Evolutionary conservation across 495 filamentous ascomycete species (phyloP), one percentile per base, ranked within the genome.

Genomic region (Xylaria castorea): DNA sequence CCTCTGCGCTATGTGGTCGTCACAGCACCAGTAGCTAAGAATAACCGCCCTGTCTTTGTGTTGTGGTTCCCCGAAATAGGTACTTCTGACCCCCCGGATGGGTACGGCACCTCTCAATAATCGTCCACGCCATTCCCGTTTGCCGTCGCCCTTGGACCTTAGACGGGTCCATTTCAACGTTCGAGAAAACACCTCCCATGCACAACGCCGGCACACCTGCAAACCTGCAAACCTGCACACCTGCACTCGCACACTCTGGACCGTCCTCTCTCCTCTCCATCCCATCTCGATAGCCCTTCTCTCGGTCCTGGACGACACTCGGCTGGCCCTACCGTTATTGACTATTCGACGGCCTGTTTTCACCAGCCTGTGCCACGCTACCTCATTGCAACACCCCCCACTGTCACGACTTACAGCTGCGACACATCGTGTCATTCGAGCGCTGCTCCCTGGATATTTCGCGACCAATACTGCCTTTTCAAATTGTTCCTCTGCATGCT

Each of bases 301-400:
- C 42, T 12, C n/a, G n/a, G 63, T 61, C 70, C 34, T 65, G 51
- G 70, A 60, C 50, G 63, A 66, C 63, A 53, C 51, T 67, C 70
- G 70, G 70, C 70, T 72, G 70, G 70, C 53, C 70, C 53, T 67
- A 48, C 70, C 44, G 18, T 50, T 67, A 61, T 72, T 27, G 50
- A 66, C 61, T 25, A 46, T 51, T 72, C 38, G 4, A 60, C 30
- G 25, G 34, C 27, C 70, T 60, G 16, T 51, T 48, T 51, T 46
- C 18, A 27, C 27, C 53, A 57, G 27, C 63, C 32, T 30, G 50
- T 72, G 70, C 60, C 51, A 34, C 48, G 61, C 70, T 71, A 36
- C 70, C n/a, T n/a, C n/a, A 36, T 71, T 66, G 61, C 48, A 71
- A 32, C 38, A 40, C 44, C 69, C 36, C 46, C 40, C 38, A 50